A percentile compares a stretch with the other conserved stretches of the same genome.
These are phyloP conservation scores for Amoeboaphelidium occidentale DNA, from an alignment of 371 early-diverging fungal genomes.

Conservation along the genomic window DNA sequence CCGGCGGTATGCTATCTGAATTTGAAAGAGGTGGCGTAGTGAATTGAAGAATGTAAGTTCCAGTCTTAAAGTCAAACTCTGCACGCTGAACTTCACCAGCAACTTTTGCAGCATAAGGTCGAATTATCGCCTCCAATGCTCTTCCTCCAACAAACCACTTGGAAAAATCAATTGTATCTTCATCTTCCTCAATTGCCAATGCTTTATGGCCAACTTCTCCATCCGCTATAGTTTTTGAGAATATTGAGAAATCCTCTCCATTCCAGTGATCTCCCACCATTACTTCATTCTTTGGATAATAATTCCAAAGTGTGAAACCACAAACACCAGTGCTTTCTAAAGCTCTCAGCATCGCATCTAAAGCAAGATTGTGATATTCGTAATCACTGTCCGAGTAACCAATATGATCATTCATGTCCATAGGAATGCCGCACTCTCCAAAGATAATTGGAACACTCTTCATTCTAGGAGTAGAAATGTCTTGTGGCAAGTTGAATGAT, in stretches of 20 bases:
- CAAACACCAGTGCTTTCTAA: slow-evolving; percentile 46
- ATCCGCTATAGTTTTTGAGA: slow-evolving; percentile 12
- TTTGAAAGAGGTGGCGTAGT: too few species aligned
- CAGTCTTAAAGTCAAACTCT: too few species aligned
- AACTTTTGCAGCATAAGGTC: slow-evolving; percentile 54
- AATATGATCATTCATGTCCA: slow-evolving; percentile 44
- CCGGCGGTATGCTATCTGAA: too few species aligned
- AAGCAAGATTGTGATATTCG: slow-evolving; percentile 30
- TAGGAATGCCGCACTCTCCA: slow-evolving; percentile 64
- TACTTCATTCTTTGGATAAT: slow-evolving; percentile 50
- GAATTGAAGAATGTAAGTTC: too few species aligned
- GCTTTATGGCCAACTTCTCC: slow-evolving; percentile 12
- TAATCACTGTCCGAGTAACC: slow-evolving; percentile 45
- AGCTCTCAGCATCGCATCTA: slow-evolving; percentile 43
- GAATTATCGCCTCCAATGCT: slow-evolving; percentile 46
- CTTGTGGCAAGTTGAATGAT: slow-evolving; percentile 42
- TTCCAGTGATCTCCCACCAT: slow-evolving; percentile 64
- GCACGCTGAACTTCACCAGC: too few species aligned
- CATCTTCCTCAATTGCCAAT: slow-evolving; percentile 20
- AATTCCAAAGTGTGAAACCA: slow-evolving; percentile 36
- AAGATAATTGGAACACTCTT: slow-evolving; percentile 29
- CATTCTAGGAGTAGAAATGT: slow-evolving; percentile 33
- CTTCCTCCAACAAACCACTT: slow-evolving; percentile 40
- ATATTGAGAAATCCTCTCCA: slow-evolving; percentile 64
- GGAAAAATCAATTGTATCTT: slow-evolving; percentile 17